phyloP scores from a whole-genome alignment of 1,284 basidiomycete genomes.

The Trametes versicolor region DNA sequence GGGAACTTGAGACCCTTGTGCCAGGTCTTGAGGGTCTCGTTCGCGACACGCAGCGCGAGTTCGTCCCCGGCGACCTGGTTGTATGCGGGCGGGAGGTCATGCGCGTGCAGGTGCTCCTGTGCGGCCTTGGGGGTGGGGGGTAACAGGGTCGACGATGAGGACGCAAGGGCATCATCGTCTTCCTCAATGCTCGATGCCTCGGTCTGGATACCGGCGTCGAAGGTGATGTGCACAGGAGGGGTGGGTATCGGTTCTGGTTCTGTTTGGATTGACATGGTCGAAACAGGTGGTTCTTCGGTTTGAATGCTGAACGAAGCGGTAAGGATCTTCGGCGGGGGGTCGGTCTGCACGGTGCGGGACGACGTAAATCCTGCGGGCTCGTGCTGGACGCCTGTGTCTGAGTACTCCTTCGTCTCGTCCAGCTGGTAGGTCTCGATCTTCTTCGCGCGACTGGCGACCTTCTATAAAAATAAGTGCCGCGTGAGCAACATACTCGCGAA shows the following conservation, averaged over 20 bases:
- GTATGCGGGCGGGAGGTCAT: slow-evolving; percentile 77
- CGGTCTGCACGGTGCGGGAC: slow-evolving; percentile 51
- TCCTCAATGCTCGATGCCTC: slow-evolving; percentile 42
- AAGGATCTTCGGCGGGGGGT: slow-evolving; percentile 44
- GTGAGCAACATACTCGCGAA: slow-evolving; percentile 5
- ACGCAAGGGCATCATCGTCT: slow-evolving; percentile 65
- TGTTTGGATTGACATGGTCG: slow-evolving; percentile 53
- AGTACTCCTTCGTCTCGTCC: slow-evolving; percentile 76
- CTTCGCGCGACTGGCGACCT: slow-evolving; percentile 68
- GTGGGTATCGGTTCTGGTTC: slow-evolving; percentile 50
- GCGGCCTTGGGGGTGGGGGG: slow-evolving; percentile 71
- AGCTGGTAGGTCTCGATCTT: slow-evolving; percentile 60
- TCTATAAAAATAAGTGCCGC: slow-evolving; percentile 51
- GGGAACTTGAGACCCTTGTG: slow-evolving; percentile 68
- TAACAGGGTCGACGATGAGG: slow-evolving; percentile 74
- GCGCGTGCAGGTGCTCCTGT: slow-evolving; percentile 45
- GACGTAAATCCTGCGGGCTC: slow-evolving; percentile 59
- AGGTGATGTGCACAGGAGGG: slow-evolving; percentile 45
- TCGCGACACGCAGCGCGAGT: slow-evolving; percentile 61
- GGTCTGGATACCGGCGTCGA: slow-evolving; percentile 72
- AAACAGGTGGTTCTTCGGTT: slow-evolving; percentile 43
- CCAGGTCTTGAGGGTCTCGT: slow-evolving; percentile 72
- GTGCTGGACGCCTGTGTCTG: slow-evolving; percentile 74
- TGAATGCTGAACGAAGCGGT: slow-evolving; percentile 47
- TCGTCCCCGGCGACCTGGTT: slow-evolving; percentile 60